Evolutionary conservation across 345 rosid genomes (phyloP), one percentile per base, ranked within the genome.

Genomic region (Boechera divaricarpa): DNA sequence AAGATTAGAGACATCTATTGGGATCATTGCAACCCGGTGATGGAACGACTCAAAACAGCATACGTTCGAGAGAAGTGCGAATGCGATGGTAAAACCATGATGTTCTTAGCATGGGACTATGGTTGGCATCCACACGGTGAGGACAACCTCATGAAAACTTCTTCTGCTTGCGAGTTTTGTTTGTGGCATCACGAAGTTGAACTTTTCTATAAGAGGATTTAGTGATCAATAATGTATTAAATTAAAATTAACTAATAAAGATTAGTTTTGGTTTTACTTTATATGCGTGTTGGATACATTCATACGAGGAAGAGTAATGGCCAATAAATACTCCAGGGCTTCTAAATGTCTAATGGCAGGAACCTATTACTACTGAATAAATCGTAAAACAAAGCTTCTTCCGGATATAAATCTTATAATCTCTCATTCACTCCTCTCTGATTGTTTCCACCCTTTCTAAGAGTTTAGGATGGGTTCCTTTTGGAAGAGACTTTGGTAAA

Each of bases 11-110:
- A 10, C 7, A 1, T 0, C 13, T 1, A 51, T 3, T 39, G 29
- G 63, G 69, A 78, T 78, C n/a, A 4, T 6, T 60, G 42, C 11
- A 26, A 1, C 45, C 42, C 24, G 2, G 26, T 29, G 21, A 67
- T 78, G 68, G 42, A 18, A 59, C 11, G 21, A 28, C 68, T 72
- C n/a, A 66, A 73, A 68, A 13, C 5, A 26, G 21, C 38, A 0
- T 73, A 73, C 12, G 28, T 51, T 36, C 42, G 8, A 16, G 52
- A 73, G 5, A 61, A 33, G 41, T 79, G 82, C 5, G 6, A 36
- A 13, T 73, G 78, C 28, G 35, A 73, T 47, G 75, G 74, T 16
- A 29, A 21, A 15, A 78, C 81, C 7, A 66, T 2, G 10, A 8
- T 1, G 1, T 77, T 77, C 29, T 16, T 77, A 31, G 21, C 26